Evolutionary conservation across 1,284 basidiomycete genomes (phyloP), one percentile per base, ranked within the genome.

Genomic region (Leccinum solheimii): DNA sequence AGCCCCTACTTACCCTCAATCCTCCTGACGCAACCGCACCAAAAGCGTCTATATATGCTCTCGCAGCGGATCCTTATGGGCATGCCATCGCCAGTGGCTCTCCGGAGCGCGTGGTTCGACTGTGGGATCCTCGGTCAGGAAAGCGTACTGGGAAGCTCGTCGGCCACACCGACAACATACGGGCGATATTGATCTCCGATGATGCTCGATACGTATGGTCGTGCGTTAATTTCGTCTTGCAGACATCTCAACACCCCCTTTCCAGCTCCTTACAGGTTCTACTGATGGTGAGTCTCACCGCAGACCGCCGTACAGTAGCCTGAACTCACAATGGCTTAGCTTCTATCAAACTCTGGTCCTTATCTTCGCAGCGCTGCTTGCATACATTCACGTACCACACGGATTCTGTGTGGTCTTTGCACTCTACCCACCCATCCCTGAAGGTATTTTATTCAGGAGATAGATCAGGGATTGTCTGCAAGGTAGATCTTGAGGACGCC

Each of bases 391-490:
- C 92, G 1, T 92, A 98, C 73, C 97, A 99, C 74, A 88, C 91
- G 14, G 94, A 95, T 62, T 95, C 94, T 16, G 95, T 99, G 36
- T 98, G 97, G 97, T 90, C 94, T 0, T 81, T 99, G 2, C 87
- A 86, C 72, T 97, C 95, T 3, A 83, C 86, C 0, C 94, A 98
- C 73, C 92, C 94, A 0, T 87, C 90, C 13, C 83, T 99, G 56
- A 92, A 97, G 72, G 81, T 88, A 1, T 99, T 99, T 79, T 98
- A 97, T 78, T 98, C 96, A 2, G 97, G 97, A 16, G 97, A 98
- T 67, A 86, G 94, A 40, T 87, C 92, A 14, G 97, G 97, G 1
- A 79, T 91, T 60, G 88, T 99, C 1, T 95, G 94, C 75, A 90
- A 90, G 65, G 90, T 97, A 38, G 96, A 99, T 68, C 87, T 96